These are phyloP conservation scores for Aspergillus egyptiacus DNA, from an alignment of 495 filamentous ascomycete species.

Conservation along the genomic window DNA sequence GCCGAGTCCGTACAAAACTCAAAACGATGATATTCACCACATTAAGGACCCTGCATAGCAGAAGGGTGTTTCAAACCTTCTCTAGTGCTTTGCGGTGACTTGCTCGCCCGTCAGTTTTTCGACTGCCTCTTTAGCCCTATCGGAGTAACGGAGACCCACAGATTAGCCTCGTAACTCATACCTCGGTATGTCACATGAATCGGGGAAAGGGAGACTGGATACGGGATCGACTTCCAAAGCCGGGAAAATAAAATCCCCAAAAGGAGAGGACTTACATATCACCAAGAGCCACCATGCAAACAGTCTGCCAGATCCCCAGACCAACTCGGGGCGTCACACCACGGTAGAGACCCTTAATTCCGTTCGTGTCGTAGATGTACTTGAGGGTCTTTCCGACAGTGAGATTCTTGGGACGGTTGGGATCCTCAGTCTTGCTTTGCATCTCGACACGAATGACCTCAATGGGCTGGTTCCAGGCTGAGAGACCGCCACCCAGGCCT, in stretches of 20 bases:
- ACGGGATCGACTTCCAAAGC: not conserved
- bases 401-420: slow-evolving; percentile 97
- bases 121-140: slow-evolving; percentile 92
- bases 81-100: slow-evolving; percentile 96
- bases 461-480: slow-evolving; percentile 98
- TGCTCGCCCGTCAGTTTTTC: slow-evolving; percentile 92
- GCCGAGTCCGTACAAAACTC: not conserved
- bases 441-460: slow-evolving; percentile 99
- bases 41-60: slow-evolving; percentile 21
- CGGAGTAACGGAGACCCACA: slow-evolving; percentile 24
- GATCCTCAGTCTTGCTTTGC: slow-evolving; percentile 97
- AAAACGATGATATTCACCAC: not conserved
- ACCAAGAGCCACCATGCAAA: slow-evolving; percentile 99
- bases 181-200: slow-evolving; percentile 20
- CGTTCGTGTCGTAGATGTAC: slow-evolving; percentile 89
- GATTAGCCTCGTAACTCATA: slow-evolving; percentile 33
- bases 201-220: slow-evolving; percentile 7
- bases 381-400: slow-evolving; percentile 87
- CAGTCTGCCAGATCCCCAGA: slow-evolving; percentile 96
- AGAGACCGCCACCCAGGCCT: slow-evolving; percentile 83
- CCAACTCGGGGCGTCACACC: slow-evolving; percentile 92
- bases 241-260: not conserved
- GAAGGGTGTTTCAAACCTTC: slow-evolving; percentile 49
- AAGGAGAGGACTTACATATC: slow-evolving; percentile 71
- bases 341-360: slow-evolving; percentile 88